Base-by-base conservation (phyloP, 2,329 filamentous ascomycete genomes). In the Phoma herbarum region DNA sequence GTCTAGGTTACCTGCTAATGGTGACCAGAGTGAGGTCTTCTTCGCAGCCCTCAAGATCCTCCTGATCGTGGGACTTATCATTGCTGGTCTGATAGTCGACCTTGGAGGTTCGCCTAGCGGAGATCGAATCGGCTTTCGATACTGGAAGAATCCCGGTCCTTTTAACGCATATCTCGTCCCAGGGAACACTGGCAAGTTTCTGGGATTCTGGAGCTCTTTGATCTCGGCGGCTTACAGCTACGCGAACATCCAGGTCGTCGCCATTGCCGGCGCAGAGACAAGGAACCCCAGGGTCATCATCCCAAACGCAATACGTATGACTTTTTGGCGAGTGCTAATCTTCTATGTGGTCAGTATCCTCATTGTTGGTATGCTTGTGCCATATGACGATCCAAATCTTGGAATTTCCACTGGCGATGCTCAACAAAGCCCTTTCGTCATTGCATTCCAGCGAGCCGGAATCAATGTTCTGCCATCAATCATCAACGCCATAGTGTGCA, bases 241-340 rank as follows among this genome's bases (percentile, higher is more conserved):
- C 68, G 86, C 88, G 1, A 90, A 90, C 25, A 93, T 90, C 1
- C 90, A 93, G 74, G 82, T 93, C 18, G 89, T 93, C 43, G 91
- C 90, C 57, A 84, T 93, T 9, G 90, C 90, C 9, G 90, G 90
- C 4, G 91, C 90, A 25, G 91, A 94, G 77, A 91, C 90, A 0
- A 88, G 85, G 23, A 93, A 93, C 71, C 91, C 91, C 4, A 85
- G 90, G 61, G 92, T 96, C 76, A 92, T 91, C 2, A 83, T 98
- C 0, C 94, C 94, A 0, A 94, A 89, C 0, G 94, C 94, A 23
- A 88, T 96, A 71, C 96, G 96, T 79, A 93, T 97, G 77, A 93
- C 97, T 41, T 97, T 97, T 78, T 97, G 93, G 93, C 89, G 93
- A 70, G 96, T 97, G 72, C 87, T 88, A 3, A 69, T 80, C 66